phyloP scores from a whole-genome alignment of 768 basidiomycete genomes.

The Mrakia frigida region DNA sequence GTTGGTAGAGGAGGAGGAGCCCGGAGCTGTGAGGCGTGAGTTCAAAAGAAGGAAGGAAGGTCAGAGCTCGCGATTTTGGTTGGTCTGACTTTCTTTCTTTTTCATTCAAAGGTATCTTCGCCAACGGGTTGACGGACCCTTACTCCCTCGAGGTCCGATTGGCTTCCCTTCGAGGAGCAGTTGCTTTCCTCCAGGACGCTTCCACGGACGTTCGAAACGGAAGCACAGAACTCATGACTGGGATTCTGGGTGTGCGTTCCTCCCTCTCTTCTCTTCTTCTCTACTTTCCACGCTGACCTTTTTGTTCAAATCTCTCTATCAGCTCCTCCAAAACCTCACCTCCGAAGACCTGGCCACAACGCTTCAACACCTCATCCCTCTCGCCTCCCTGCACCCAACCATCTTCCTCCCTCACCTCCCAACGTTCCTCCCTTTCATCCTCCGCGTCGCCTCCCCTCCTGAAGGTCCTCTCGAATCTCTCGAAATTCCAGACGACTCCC shows the following conservation, averaged over 20 bases:
- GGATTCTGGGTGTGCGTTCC: conserved; percentile 13
- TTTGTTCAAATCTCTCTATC: background rate
- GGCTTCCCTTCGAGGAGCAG: conserved; percentile 22
- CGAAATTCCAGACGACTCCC: conserved; percentile 62
- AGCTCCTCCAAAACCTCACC: conserved; percentile 18
- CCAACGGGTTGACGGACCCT: conserved; percentile 22
- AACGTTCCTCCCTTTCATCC: conserved; percentile 58
- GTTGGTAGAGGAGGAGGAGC: conserved; percentile 24
- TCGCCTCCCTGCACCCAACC: conserved; percentile 60
- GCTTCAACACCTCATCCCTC: conserved; percentile 56
- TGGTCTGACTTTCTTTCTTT: background rate
- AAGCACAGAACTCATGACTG: conserved; percentile 17
- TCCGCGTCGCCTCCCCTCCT: conserved; percentile 40
- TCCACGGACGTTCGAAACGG: conserved; percentile 5
- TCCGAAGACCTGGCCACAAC: conserved; percentile 13
- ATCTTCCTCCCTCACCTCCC: conserved; percentile 71
- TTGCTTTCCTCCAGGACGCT: conserved; percentile 22
- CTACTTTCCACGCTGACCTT: background rate
- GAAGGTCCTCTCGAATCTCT: conserved; percentile 56
- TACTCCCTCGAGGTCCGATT: conserved; percentile 26
- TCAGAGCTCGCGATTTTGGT: background rate
- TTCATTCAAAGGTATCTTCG: background rate
- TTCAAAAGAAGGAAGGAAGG: background rate
- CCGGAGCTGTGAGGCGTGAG: conserved; percentile 14
- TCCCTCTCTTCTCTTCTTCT: too few species aligned